These are phyloP conservation scores for Fagopyrum homotropicum DNA, from an alignment of 148 eudicot genomes.

Conservation along the genomic window DNA sequence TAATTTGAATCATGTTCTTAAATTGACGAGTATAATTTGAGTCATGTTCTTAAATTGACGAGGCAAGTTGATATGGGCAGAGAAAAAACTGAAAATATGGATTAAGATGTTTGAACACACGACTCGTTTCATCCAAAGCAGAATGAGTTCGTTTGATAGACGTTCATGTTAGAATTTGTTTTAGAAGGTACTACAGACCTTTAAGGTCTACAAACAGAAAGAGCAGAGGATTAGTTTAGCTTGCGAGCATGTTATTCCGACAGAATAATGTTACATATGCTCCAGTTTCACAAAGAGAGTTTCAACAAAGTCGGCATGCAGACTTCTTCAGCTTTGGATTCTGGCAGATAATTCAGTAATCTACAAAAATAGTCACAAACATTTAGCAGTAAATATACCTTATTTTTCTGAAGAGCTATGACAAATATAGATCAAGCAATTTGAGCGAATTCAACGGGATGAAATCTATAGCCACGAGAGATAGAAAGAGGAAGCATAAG, in stretches of 20 bases:
- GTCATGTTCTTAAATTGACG: no score
- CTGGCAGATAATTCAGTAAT: not conserved
- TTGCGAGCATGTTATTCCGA: not conserved
- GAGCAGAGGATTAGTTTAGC: not conserved
- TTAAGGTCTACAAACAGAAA: no score
- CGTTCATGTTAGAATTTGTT: no score
- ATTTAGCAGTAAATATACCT: not conserved
- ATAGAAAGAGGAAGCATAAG: not conserved
- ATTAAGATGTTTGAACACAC: no score
- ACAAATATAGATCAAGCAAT: not conserved
- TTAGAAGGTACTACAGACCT: no score
- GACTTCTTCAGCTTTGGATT: slow-evolving; percentile 8
- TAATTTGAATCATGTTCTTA: no score
- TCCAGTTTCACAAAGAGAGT: not conserved
- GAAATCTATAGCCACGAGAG: not conserved
- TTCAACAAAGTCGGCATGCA: not conserved
- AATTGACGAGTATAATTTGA: no score
- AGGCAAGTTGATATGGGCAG: no score
- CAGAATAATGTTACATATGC: not conserved
- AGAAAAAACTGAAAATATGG: no score
- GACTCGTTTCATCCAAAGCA: no score
- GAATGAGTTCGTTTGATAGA: no score
- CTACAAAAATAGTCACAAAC: not conserved
- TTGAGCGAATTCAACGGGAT: not conserved
- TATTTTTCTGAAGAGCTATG: not conserved